Conservation (phyloP, 805 yeast species). For the Candida sphagnicola region DNA sequence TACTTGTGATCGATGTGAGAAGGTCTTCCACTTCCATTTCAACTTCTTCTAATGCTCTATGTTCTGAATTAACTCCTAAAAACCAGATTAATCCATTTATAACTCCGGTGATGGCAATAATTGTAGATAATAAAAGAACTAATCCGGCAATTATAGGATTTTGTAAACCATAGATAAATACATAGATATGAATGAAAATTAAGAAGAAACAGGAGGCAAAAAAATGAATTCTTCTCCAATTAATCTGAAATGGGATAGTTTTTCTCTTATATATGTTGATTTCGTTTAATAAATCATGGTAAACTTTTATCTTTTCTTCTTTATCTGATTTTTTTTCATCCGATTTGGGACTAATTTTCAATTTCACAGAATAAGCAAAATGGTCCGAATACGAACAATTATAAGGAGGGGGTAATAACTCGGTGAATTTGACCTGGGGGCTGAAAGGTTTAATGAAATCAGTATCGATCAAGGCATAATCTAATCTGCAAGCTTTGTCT, state of each 20-base stretch:
- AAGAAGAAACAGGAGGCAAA: constrained; percentile 40
- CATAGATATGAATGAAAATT: constrained; percentile 3
- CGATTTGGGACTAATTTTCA: constrained; percentile 14
- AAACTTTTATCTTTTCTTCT: constrained; percentile 26
- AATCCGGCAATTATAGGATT: neutral
- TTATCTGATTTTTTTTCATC: constrained; percentile 6
- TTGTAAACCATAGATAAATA: neutral
- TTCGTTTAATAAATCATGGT: constrained; percentile 26
- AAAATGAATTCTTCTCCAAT: constrained; percentile 67
- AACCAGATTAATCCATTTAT: constrained; percentile 75
- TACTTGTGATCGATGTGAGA: constrained; percentile 4
- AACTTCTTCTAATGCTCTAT: constrained; percentile 73
- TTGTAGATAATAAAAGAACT: constrained; percentile 51
- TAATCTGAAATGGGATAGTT: constrained; percentile 55
- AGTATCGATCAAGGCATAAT: constrained; percentile 79
- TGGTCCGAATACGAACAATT: constrained; percentile 82
- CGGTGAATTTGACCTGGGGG: constrained; percentile 77
- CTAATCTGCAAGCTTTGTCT: constrained; percentile 81
- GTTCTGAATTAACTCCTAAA: constrained; percentile 77
- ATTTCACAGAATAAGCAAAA: constrained; percentile 64
- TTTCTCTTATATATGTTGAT: constrained; percentile 34
- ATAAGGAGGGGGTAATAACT: constrained; percentile 49
- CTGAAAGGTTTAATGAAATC: constrained; percentile 46
- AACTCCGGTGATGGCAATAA: constrained; percentile 62
- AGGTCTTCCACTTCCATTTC: constrained; percentile 55